Evolutionary conservation across 345 rosid species (phyloP), one percentile per base, ranked within the genome.

Genomic region (Hevea brasiliensis): DNA sequence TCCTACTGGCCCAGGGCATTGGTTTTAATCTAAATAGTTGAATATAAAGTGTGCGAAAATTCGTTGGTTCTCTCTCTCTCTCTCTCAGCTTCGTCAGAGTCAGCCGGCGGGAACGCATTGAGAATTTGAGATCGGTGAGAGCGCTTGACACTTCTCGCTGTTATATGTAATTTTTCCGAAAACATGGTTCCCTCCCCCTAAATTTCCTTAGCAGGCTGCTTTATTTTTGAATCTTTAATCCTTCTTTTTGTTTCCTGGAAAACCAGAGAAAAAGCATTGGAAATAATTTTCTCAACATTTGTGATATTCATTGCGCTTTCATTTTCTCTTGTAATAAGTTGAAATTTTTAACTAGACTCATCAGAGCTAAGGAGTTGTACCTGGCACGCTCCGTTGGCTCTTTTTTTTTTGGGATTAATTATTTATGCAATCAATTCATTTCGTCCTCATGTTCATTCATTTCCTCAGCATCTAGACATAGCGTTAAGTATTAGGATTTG

Each of bases 51-150:
- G 37, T 32, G 37, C n/a, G n/a, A n/a, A n/a, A n/a, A n/a, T n/a
- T n/a, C n/a, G n/a, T n/a, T n/a, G n/a, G n/a, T n/a, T n/a, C 51
- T 35, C 32, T 64, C 37, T 21, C 71, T 72, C 63, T 54, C 65
- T 61, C 77, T 14, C 76, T 2, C 20, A 65, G 68, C 35, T 62
- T 59, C 44, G 42, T 32, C 77, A 53, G 67, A 73, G 72, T 24
- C 29, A 4, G 76, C 81, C 78, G 82, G 88, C 82, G 76, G 83
- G 85, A 77, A 75, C 70, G 57, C 15, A 8, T 73, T 72, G 55
- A 82, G 82, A n/a, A n/a, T n/a, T n/a, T n/a, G n/a, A n/a, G n/a
- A 85, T 85, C 83, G 84, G 87, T 78, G 75, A 71, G 76, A 48
- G 45, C 61, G 35, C 68, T 58, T 9, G 0, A 15, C 47, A 8